Evolutionary conservation across 2,329 filamentous ascomycete species (phyloP), one percentile per base, ranked within the genome.

Genomic region (Kalmusia sp.): DNA sequence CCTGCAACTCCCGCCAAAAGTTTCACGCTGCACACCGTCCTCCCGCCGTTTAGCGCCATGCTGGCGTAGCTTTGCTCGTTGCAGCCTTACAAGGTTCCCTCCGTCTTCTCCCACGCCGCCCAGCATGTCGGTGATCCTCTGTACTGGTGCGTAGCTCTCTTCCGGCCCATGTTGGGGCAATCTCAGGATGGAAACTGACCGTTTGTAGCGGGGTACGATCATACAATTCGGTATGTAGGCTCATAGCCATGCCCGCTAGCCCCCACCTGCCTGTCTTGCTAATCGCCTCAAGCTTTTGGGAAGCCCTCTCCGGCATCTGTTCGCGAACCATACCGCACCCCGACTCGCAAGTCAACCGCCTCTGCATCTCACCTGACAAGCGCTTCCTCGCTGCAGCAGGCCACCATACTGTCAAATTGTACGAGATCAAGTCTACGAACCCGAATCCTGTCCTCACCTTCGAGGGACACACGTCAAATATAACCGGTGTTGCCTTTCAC

Each of bases 281-380:
- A 21, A 67, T 58, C 47, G 33, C 35, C 53, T 30, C 25, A 71
- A 96, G 92, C 61, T 99, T 99, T 80, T 99, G 95, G 95, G 95
- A 99, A 77, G 95, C 95, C 1, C 85, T 99, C 51, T 97, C 93
- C 9, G 95, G 95, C 49, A 98, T 99, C 68, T 99, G 95, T 79
- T 97, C 92, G 35, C 91, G 95, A 61, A 99, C 95, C 19, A 98
- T 99, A 65, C 95, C 97, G 66, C 93, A 99, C 71, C 92, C 95
- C 2, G 95, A 99, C 76, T 98, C 93, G 8, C 95, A 99, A 77
- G 95, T 99, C 65, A 99, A 99, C 77, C 91, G 95, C 37, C 88
- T 99, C 43, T 98, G 93, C 76, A 99, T 99, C 70, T 97, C 95
- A 11, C 95, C 95, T 58, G 95, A 99, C 80, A 99, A 99, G 78